Evolutionary conservation across 192 early-diverging fungal genomes (phyloP).

Genomic region (Dissophora globulifera): DNA sequence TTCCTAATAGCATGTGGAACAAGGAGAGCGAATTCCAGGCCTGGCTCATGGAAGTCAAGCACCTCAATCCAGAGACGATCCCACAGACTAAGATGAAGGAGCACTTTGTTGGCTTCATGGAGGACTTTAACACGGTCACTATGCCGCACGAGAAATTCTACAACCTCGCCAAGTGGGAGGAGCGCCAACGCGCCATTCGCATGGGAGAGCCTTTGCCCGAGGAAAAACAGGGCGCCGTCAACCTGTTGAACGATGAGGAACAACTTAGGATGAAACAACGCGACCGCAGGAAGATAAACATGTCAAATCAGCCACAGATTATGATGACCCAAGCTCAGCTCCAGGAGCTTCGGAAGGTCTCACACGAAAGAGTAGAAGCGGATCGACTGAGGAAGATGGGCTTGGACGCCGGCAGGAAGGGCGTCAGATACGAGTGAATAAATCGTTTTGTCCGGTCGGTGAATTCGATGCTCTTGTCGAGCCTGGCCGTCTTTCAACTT

Average conservation of each 20-base stretch:
- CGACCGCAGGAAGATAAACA: slow-evolving; percentile 23
- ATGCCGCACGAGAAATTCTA: slow-evolving; percentile 73
- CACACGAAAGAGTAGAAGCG: slow-evolving; percentile 59
- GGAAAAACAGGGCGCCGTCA: slow-evolving; percentile 24
- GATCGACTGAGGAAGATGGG: slow-evolving; percentile 65
- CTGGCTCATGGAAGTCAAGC: slow-evolving; percentile 66
- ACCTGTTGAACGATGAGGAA: slow-evolving; percentile 66
- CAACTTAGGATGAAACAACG: slow-evolving; percentile 51
- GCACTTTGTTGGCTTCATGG: slow-evolving; percentile 67
- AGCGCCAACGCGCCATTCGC: slow-evolving; percentile 55
- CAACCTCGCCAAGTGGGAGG: slow-evolving; percentile 62
- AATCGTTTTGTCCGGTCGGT: no score
- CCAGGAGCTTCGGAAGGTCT: slow-evolving; percentile 55
- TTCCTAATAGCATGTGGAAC: slow-evolving; percentile 37
- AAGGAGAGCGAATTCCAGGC: slow-evolving; percentile 63
- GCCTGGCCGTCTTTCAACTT: no score
- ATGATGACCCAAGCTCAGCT: slow-evolving; percentile 58
- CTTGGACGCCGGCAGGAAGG: slow-evolving; percentile 59
- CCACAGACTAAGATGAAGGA: slow-evolving; percentile 62
- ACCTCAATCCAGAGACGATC: slow-evolving; percentile 58
- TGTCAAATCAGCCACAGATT: slow-evolving; percentile 16
- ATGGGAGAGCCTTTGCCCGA: slow-evolving; percentile 53
- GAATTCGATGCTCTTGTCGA: no score
- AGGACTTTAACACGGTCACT: slow-evolving; percentile 71
- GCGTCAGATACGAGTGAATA: slow-evolving; percentile 60